phyloP scores from a whole-genome alignment of 2,329 filamentous ascomycete genomes.

The Pezicula rhizophila region DNA sequence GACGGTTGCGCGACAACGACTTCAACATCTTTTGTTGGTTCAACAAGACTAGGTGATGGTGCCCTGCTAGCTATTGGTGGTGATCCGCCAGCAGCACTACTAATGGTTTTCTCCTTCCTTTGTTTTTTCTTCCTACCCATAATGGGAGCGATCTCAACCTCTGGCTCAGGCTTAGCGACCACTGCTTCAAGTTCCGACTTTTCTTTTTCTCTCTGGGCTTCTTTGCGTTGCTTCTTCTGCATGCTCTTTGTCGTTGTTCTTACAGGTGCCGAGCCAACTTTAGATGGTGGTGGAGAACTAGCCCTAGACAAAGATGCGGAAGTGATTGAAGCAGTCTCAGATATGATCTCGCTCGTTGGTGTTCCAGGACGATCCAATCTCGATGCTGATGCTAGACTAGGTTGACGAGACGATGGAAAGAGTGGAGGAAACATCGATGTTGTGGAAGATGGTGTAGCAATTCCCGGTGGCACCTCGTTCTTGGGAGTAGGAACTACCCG shows the following conservation, averaged over 20 bases:
- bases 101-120: constrained; percentile 60
- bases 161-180: constrained; percentile 25
- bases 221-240: constrained; percentile 69
- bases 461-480: constrained; percentile 44
- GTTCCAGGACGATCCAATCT: constrained; percentile 57
- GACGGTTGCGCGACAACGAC: constrained; percentile 3
- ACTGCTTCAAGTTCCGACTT: constrained; percentile 49
- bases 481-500: constrained; percentile 65
- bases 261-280: constrained; percentile 62
- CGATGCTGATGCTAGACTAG: constrained; percentile 41
- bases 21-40: constrained; percentile 13
- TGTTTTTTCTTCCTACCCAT: constrained; percentile 79
- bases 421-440: constrained; percentile 31
- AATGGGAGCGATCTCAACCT: constrained; percentile 60
- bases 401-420: constrained; percentile 41
- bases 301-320: constrained; percentile 68
- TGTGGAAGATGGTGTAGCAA: constrained; percentile 24
- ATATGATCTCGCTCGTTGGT: constrained; percentile 66
- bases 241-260: constrained; percentile 71
- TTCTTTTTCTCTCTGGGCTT: constrained; percentile 59
- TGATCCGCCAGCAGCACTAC: constrained; percentile 22
- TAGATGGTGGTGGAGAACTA: constrained; percentile 62
- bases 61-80: constrained; percentile 22
- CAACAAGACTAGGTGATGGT: constrained; percentile 15
- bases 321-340: constrained; percentile 70